These are phyloP conservation scores for Trichosporon asahii DNA, from an alignment of 1,284 basidiomycete genomes.

Conservation along the genomic window DNA sequence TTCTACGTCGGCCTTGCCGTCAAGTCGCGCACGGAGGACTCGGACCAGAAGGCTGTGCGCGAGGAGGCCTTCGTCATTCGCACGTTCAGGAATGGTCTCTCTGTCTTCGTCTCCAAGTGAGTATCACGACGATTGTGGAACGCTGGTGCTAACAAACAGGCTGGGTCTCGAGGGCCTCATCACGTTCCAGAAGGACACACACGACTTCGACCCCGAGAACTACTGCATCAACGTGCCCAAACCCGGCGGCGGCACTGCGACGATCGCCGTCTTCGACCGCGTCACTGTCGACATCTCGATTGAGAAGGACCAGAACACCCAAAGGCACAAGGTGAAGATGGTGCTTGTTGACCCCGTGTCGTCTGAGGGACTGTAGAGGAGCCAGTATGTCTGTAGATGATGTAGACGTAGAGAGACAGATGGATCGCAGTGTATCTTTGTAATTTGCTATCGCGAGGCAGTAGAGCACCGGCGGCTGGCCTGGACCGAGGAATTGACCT, in stretches of 20 bases:
- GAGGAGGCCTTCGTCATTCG: slow-evolving; percentile 95
- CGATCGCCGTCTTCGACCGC: slow-evolving; percentile 86
- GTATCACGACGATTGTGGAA: slow-evolving; percentile 33
- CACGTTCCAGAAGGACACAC: slow-evolving; percentile 78
- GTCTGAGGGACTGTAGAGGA: slow-evolving; percentile 37
- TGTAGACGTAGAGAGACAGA: neutral
- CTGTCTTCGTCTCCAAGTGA: slow-evolving; percentile 91
- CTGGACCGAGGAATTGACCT: neutral
- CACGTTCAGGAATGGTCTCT: slow-evolving; percentile 89
- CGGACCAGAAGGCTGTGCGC: slow-evolving; percentile 34
- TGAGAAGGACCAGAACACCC: slow-evolving; percentile 92
- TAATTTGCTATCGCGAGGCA: neutral
- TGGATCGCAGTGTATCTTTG: neutral
- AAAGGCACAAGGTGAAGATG: slow-evolving; percentile 90
- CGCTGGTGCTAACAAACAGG: slow-evolving; percentile 54
- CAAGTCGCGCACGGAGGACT: slow-evolving; percentile 62
- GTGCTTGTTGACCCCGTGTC: slow-evolving; percentile 45
- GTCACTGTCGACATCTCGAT: slow-evolving; percentile 85
- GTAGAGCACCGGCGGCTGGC: too few species aligned
- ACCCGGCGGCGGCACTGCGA: slow-evolving; percentile 53
- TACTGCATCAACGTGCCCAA: slow-evolving; percentile 75
- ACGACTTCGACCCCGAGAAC: slow-evolving; percentile 84
- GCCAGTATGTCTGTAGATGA: neutral
- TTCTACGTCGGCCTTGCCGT: slow-evolving; percentile 94
- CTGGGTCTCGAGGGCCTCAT: slow-evolving; percentile 91